Base-by-base conservation (phyloP, 108 stramenopile genomes). In the Cyclotella choctawhatcheeana region DNA sequence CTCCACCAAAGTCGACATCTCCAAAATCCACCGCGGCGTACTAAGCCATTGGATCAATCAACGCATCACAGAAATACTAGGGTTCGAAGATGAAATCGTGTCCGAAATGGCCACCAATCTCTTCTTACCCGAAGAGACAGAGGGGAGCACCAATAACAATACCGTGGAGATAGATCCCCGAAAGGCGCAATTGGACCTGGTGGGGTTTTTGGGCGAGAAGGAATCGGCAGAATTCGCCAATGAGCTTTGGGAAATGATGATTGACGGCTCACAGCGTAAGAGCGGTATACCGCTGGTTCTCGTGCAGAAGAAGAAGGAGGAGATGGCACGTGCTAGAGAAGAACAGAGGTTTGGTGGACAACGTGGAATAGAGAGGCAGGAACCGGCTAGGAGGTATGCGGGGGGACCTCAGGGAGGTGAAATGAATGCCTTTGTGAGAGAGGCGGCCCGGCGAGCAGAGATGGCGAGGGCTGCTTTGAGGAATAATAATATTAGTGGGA, bases 1-100 rank as follows among this genome's bases (percentile, higher is more conserved):
- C 76, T 69, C 83, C 17, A 82, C 64, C 27, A 59, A 66, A 22
- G 80, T 88, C 34, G 44, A 86, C 34, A 29, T 88, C 12, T 44
- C 69, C 34, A 86, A 88, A 52, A 81, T 95, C 44, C 92, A 95
- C 59, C 75, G 84, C 14, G 55, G 82, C 27, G 88, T 95, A 8
- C 55, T 95, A 35, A 61, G 71, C n/a, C 87, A 89, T 48, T 95
- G 91, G 91, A 89, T 95, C 55, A 90, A 95, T 70, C 62, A 83
- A 35, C 72, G 78, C 44, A 71, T 95, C 54, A 70, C 73, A 5
- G 53, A 67, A 20, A 77, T 95, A 16, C 69, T 92, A 29, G 94
- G 94, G 35, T 95, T 95, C 76, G 94, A 95, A 21, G 94, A 95
- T 76, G 94, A 95, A 53, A 95, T 95, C 76, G 94, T 95, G 0